Base-by-base conservation (phyloP, 2,329 filamentous ascomycete genomes). In the Pyrenophora seminiperda region DNA sequence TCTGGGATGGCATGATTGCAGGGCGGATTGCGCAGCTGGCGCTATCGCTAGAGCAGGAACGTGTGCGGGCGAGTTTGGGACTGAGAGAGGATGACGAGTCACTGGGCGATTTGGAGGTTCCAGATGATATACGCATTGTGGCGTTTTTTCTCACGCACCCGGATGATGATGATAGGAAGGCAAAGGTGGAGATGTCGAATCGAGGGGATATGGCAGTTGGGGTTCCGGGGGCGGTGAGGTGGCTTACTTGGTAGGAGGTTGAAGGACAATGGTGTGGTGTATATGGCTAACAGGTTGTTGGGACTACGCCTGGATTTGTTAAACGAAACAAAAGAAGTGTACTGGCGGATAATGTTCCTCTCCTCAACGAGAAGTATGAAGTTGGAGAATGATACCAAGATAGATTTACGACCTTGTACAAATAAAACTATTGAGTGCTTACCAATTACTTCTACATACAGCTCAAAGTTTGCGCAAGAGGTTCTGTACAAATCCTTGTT, bases 1-100 rank as follows among this genome's bases (percentile, higher is more conserved):
- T 88, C 84, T 66, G 76, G 72, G 34, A 78, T 82, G 62, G 86
- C 82, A 1, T 89, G 78, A 65, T 90, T 82, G 86, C 83, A 83
- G 71, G 67, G 0, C 50, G 59, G 17, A 58, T 72, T 19, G 69
- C 66, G 2, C 55, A 50, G 40, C 61, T 64, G 40, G 52, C 56
- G 5, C 54, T 70, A 50, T 48, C 33, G 17, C 24, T 71, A 14
- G 69, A 72, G 41, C 63, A 72, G 49, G 54, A 54, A 31, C 60
- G 55, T 15, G 39, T 56, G 11, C 46, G 62, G 22, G 56, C 47
- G 7, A 58, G 22, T 18, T 56, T 32, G 56, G 57, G 7, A 11
- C 49, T 18, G 11, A 30, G 2, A 3, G 29, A 39, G 11, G 17
- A 41, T 3, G 31, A 14, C n/a, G 24, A 27, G 24, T 15, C 45